A percentile compares a stretch with the other conserved stretches of the same genome.
Conservation (phyloP, 2,329 filamentous ascomycete species). For the Drechmeria coniospora region DNA sequence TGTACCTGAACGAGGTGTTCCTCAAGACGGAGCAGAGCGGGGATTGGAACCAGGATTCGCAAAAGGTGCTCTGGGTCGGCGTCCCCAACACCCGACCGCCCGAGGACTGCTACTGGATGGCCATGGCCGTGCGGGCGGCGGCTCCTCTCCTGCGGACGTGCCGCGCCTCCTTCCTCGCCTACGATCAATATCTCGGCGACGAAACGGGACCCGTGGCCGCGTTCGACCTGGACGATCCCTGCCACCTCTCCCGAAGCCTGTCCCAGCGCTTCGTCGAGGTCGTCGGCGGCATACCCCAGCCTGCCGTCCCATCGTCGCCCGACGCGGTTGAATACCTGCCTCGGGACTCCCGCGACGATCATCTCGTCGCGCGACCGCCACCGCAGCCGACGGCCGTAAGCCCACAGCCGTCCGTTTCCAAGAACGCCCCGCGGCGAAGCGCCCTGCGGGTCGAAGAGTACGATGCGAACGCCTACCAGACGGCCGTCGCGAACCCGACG, state of each 20-base stretch:
- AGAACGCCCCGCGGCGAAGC: conserved; percentile 6
- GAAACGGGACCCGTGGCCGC: conserved; percentile 13
- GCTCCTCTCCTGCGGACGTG: conserved; percentile 22
- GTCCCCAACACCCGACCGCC: conserved; percentile 25
- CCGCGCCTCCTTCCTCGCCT: conserved; percentile 27
- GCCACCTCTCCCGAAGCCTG: conserved; percentile 21
- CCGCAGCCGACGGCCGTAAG: background rate
- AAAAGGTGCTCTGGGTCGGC: conserved; percentile 28
- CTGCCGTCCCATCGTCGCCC: conserved; percentile 15
- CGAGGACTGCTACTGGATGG: conserved; percentile 24
- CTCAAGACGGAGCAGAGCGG: conserved; percentile 24
- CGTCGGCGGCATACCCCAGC: conserved; percentile 23
- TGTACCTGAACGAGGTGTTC: conserved; percentile 30
- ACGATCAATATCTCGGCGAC: conserved; percentile 23
- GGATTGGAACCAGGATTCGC: conserved; percentile 16
- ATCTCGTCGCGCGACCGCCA: conserved; percentile 4
- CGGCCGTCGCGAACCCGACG: conserved; percentile 22
- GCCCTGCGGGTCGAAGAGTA: conserved; percentile 16
- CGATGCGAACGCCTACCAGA: conserved; percentile 20
- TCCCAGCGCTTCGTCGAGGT: conserved; percentile 33
- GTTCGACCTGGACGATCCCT: conserved; percentile 27
- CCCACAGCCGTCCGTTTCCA: conserved; percentile 7
- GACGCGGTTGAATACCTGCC: conserved; percentile 20
- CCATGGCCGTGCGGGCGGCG: conserved; percentile 22
- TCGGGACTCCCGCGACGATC: conserved; percentile 11